A percentile compares a stretch with the other conserved stretches of the same genome.
phyloP scores from a whole-genome alignment of 805 yeast species.

The Saturnispora bothae region DNA sequence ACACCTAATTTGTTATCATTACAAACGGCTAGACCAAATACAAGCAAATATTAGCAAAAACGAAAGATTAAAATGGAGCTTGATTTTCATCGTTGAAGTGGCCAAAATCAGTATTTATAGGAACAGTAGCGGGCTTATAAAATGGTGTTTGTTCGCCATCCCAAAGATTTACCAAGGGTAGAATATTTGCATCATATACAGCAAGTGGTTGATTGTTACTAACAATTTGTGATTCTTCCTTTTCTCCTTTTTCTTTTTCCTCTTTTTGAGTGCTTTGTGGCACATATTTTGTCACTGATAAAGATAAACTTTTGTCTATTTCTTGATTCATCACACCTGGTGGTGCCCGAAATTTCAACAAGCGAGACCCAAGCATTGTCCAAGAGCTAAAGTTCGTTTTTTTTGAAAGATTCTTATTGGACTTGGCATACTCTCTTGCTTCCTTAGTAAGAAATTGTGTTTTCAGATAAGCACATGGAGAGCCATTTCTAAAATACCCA shows the following conservation, averaged over 20 bases:
- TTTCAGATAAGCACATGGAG: background rate
- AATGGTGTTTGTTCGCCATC: background rate
- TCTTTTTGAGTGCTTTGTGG: no score
- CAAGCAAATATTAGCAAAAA: no score
- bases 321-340: no score
- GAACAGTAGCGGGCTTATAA: constrained; percentile 1
- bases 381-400: background rate
- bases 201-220: background rate
- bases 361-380: background rate
- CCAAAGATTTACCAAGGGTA: background rate
- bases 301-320: no score
- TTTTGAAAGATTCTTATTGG: background rate
- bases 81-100: constrained; percentile 2
- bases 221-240: background rate
- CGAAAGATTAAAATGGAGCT: background rate
- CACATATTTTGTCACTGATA: no score
- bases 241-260: background rate
- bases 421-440: background rate
- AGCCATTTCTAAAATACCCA: constrained; percentile 1
- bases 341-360: background rate
- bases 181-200: background rate
- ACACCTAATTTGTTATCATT: constrained; percentile 6
- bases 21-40: background rate
- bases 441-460: background rate
- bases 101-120: background rate